These are phyloP conservation scores for Neltuma alba DNA, from an alignment of 306 rosid species.

Conservation along the genomic window DNA sequence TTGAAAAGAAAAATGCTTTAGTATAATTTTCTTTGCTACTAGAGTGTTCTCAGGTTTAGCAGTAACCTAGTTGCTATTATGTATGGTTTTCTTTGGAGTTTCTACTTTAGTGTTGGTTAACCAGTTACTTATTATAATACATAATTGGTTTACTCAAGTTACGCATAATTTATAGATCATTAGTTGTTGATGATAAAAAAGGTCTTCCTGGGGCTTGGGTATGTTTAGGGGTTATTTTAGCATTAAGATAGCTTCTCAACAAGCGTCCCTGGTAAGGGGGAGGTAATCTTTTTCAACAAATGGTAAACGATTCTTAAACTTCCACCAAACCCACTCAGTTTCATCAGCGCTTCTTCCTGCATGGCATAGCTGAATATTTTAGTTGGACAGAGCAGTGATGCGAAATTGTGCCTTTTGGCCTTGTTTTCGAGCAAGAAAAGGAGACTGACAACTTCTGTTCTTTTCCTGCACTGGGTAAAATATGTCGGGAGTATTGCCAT, in stretches of 20 bases:
- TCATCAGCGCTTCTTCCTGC: slow-evolving; percentile 68
- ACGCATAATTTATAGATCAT: slow-evolving; percentile 29
- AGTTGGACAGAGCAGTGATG: slow-evolving; percentile 74
- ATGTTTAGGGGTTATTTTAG: slow-evolving; percentile 45
- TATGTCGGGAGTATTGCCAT: slow-evolving; percentile 72
- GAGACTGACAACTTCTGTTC: slow-evolving; percentile 75
- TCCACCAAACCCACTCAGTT: slow-evolving; percentile 49
- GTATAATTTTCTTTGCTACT: slow-evolving; percentile 1
- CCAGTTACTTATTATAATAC: slow-evolving; percentile 12
- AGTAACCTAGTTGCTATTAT: slow-evolving; percentile 11
- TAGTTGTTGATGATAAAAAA: slow-evolving; percentile 44
- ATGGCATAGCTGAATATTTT: slow-evolving; percentile 53
- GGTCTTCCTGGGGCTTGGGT: slow-evolving; percentile 48
- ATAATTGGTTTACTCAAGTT: slow-evolving; percentile 28
- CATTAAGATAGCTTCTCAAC: slow-evolving; percentile 39
- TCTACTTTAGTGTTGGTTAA: neutral
- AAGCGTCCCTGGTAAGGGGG: slow-evolving; percentile 74
- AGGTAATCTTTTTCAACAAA: slow-evolving; percentile 42
- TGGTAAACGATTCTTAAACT: slow-evolving; percentile 48
- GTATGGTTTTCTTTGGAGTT: slow-evolving; percentile 11
- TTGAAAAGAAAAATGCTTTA: slow-evolving; percentile 18
- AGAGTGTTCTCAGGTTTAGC: neutral
- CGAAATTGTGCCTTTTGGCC: slow-evolving; percentile 56
- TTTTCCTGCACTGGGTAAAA: slow-evolving; percentile 84
- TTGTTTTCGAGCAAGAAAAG: slow-evolving; percentile 76